phyloP scores from a whole-genome alignment of 805 yeast species.

The Alloascoidea hylecoeti region DNA sequence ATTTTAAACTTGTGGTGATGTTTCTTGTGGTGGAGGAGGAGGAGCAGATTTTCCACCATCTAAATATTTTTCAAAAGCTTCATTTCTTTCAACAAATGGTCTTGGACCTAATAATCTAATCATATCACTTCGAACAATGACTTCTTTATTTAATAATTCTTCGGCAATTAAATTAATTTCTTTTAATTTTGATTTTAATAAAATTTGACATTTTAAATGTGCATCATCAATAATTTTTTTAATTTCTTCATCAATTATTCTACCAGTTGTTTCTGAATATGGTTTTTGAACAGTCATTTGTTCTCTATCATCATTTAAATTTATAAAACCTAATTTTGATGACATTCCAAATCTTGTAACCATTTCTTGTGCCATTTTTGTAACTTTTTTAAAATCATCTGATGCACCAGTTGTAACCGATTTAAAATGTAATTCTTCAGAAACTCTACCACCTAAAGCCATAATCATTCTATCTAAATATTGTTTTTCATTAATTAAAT shows the following conservation, averaged over 20 bases:
- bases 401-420: constrained; percentile 87
- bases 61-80: constrained; percentile 82
- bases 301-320: constrained; percentile 33
- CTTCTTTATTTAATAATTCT: constrained; percentile 57
- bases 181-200: constrained; percentile 42
- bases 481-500: constrained; percentile 63
- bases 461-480: constrained; percentile 79
- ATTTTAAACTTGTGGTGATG: neutral
- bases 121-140: constrained; percentile 74
- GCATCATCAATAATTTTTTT: constrained; percentile 53
- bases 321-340: constrained; percentile 56
- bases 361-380: constrained; percentile 83
- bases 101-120: constrained; percentile 61
- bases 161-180: constrained; percentile 63
- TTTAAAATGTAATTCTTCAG: constrained; percentile 79
- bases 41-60: constrained; percentile 22
- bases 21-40: constrained; percentile 10
- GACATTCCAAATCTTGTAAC: constrained; percentile 84
- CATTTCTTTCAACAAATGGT: constrained; percentile 67
- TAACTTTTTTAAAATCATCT: constrained; percentile 86
- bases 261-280: constrained; percentile 61
- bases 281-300: constrained; percentile 43
- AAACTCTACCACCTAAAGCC: constrained; percentile 87
- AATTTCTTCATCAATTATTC: constrained; percentile 54
- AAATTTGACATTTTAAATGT: constrained; percentile 39